Conservation (phyloP, 805 yeast species). For the Wickerhamomyces alni region DNA sequence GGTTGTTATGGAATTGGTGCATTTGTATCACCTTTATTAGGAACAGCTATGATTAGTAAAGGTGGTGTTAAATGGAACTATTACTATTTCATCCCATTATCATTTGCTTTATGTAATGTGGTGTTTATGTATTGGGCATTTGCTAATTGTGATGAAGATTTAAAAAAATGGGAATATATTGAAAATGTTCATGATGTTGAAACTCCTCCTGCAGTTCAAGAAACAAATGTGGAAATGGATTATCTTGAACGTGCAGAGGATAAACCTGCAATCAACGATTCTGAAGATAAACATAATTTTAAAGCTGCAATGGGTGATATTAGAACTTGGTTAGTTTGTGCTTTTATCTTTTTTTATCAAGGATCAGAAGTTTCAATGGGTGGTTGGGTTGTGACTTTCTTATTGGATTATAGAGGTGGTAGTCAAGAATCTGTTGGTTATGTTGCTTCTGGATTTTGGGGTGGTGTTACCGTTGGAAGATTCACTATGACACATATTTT, state of each 20-base stretch:
- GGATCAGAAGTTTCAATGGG: constrained; percentile 61
- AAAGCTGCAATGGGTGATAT: constrained; percentile 33
- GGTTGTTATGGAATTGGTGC: constrained; percentile 65
- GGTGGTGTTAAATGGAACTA: constrained; percentile 52
- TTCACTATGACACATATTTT: constrained; percentile 38
- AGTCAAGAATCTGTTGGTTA: constrained; percentile 39
- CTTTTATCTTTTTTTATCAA: constrained; percentile 51
- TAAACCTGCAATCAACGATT: background rate
- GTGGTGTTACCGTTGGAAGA: constrained; percentile 56
- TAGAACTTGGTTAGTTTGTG: constrained; percentile 46
- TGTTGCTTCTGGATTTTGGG: constrained; percentile 63
- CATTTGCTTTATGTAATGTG: constrained; percentile 29
- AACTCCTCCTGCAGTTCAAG: background rate
- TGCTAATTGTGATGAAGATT: constrained; percentile 38
- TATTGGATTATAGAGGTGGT: constrained; percentile 46
- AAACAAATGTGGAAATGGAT: constrained; percentile 1
- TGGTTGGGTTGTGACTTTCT: constrained; percentile 60
- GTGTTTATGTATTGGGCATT: constrained; percentile 36
- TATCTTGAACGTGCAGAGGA: background rate
- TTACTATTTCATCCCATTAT: constrained; percentile 49
- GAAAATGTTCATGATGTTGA: constrained; percentile 8
- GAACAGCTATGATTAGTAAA: constrained; percentile 43
- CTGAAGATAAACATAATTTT: constrained; percentile 22
- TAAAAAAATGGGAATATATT: constrained; percentile 13
- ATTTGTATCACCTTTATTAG: constrained; percentile 51